A percentile compares a stretch with the other conserved stretches of the same genome.
These are phyloP conservation scores for Candida pseudofarinosa DNA, from an alignment of 805 yeast species.

Conservation along the genomic window DNA sequence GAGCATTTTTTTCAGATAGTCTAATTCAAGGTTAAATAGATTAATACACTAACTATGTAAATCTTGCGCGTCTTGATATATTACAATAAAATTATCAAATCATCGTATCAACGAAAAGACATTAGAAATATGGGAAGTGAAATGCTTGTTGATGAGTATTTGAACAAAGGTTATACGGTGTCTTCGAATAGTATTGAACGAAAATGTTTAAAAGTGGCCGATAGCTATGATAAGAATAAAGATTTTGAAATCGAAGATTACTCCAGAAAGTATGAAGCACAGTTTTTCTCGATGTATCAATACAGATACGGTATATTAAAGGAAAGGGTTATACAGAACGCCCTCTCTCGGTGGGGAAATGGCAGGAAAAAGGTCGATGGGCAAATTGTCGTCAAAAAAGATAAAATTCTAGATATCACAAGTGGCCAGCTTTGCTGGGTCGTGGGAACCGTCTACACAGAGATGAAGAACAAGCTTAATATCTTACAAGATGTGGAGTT, in stretches of 20 bases:
- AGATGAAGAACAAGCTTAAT: slow-evolving; percentile 80
- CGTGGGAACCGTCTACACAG: slow-evolving; percentile 81
- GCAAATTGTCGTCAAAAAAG: slow-evolving; percentile 26
- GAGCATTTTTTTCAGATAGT: background rate
- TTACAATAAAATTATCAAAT: slow-evolving; percentile 1
- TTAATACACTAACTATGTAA: background rate
- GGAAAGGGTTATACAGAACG: slow-evolving; percentile 29
- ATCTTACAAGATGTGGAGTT: slow-evolving; percentile 76
- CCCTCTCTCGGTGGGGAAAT: slow-evolving; percentile 51
- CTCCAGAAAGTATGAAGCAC: slow-evolving; percentile 32
- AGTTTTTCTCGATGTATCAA: slow-evolving; percentile 43
- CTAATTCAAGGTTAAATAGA: background rate
- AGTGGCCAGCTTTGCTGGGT: slow-evolving; percentile 71
- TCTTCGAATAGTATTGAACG: background rate
- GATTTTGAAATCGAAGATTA: slow-evolving; percentile 16
- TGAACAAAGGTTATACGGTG: slow-evolving; percentile 4
- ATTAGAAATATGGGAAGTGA: background rate
- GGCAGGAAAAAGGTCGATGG: slow-evolving; percentile 34
- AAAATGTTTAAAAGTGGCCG: background rate
- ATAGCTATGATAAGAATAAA: slow-evolving; percentile 11
- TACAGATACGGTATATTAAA: slow-evolving; percentile 31
- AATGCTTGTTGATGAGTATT: slow-evolving; percentile 1
- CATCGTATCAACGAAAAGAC: background rate
- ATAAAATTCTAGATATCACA: slow-evolving; percentile 55
- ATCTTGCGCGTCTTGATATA: background rate